These are phyloP conservation scores for Penicillium polonicum DNA, from an alignment of 2,329 filamentous ascomycete species.

Conservation along the genomic window DNA sequence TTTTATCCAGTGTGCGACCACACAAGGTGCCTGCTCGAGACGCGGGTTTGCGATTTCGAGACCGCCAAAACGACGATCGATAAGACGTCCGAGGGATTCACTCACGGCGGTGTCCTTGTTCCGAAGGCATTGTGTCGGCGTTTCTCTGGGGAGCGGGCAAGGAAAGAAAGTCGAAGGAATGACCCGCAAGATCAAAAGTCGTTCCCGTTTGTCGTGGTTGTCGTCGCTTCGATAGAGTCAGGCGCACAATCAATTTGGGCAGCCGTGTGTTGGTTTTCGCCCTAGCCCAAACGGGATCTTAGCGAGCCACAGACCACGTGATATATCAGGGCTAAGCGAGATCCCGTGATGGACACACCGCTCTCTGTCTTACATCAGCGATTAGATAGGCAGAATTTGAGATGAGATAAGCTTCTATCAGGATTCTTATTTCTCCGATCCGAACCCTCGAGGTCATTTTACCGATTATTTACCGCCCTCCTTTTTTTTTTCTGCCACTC, in stretches of 20 bases:
- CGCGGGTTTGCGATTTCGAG: constrained; percentile 12
- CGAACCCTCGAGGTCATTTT: background rate
- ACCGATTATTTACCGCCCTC: background rate
- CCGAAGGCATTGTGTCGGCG: constrained; percentile 77
- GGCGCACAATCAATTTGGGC: constrained; percentile 42
- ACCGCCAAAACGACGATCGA: constrained; percentile 17
- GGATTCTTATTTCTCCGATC: constrained; percentile 6
- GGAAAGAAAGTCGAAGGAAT: constrained; percentile 44
- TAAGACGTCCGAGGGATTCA: constrained; percentile 34
- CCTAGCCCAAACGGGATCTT: constrained; percentile 39
- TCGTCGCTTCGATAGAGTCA: constrained; percentile 42
- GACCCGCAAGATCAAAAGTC: constrained; percentile 33
- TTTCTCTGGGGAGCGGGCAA: constrained; percentile 44
- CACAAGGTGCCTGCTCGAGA: constrained; percentile 10
- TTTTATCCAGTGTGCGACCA: constrained; percentile 6
- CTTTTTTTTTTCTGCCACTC: constrained; percentile 19
- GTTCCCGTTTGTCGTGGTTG: constrained; percentile 41
- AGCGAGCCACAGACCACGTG: constrained; percentile 27
- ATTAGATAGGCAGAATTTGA: constrained; percentile 20
- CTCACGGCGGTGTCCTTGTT: constrained; percentile 86
- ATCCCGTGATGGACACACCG: constrained; percentile 20
- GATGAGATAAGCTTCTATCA: background rate
- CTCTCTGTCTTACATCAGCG: constrained; percentile 21
- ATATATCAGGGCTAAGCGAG: constrained; percentile 32
- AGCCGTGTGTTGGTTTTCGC: constrained; percentile 26